Evolutionary conservation across 495 filamentous ascomycete genomes (phyloP), one percentile per base, ranked within the genome.

Genomic region (Aspergillus panamensis): DNA sequence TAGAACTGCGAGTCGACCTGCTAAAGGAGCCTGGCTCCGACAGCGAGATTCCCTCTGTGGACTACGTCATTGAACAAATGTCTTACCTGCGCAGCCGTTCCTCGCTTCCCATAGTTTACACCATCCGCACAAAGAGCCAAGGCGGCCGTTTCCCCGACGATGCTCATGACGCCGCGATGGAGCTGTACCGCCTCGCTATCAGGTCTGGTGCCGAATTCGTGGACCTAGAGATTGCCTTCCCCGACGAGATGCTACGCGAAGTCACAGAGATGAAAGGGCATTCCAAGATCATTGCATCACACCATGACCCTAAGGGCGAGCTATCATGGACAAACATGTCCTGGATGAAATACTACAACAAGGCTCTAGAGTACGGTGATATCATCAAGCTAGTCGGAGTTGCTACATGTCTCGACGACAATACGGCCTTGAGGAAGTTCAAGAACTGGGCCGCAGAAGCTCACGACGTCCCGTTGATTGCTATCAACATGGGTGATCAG

Each of bases 371-470:
- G 59, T 87, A 87, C 63, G 95, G 92, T 45, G 92, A 97, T 71
- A 77, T 96, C 50, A 90, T 96, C 77, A 99, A 97, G 77, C 88
- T 98, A 12, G 88, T 97, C 9, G 94, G 94, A 29, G 80, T 89
- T 54, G 94, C 92, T 10, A 84, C 80, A 35, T 80, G 70, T 49
- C 74, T 95, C 51, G 82, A 89, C 52, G 92, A 97, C 73, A 99
- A 99, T 72, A 90, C 86, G 58, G 84, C 84, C 42, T 82, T 99
- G 19, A 82, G 84, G 62, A 84, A 84, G 53, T 99, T 97, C 83
- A 91, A 88, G 75, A 76, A 76, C 33, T 88, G 82, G 82, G 89
- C 90, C 60, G 78, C 80, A 33, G 72, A 81, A 29, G 80, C 84
- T 0, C 89, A 96, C 66, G 79, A 87, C 33, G 83, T 82, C 9